phyloP scores from a whole-genome alignment of 768 basidiomycete genomes.

The Calocybe gangraenosa region DNA sequence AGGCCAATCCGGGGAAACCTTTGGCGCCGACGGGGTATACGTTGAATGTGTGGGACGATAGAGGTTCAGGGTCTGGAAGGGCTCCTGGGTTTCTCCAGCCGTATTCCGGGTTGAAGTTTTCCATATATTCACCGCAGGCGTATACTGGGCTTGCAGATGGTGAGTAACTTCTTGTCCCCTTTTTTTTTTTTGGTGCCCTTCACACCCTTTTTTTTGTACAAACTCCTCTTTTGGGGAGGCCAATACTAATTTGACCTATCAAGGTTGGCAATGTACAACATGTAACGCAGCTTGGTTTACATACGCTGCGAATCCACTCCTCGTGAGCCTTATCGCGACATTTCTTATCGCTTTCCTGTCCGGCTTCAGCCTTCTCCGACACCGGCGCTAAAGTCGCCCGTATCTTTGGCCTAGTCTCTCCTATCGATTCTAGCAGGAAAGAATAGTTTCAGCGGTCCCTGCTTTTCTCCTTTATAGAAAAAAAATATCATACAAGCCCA shows the following conservation, averaged over 20 bases:
- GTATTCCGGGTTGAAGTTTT: slow-evolving; percentile 72
- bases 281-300: slow-evolving; percentile 39
- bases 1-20: slow-evolving; percentile 53
- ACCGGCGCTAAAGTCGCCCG: slow-evolving; percentile 8
- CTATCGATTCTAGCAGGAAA: background rate
- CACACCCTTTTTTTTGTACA: background rate
- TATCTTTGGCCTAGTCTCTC: background rate
- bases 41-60: slow-evolving; percentile 76
- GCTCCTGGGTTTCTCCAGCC: slow-evolving; percentile 63
- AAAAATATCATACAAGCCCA: too few relatives aligned
- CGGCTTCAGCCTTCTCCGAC: slow-evolving; percentile 55
- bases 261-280: slow-evolving; percentile 55
- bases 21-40: slow-evolving; percentile 77
- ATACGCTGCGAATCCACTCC: slow-evolving; percentile 45
- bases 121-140: slow-evolving; percentile 72
- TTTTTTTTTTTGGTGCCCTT: slow-evolving; percentile 26
- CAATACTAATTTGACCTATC: background rate
- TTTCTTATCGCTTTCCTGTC: slow-evolving; percentile 63
- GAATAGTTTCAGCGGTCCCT: background rate
- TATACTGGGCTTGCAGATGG: slow-evolving; percentile 65
- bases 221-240: background rate
- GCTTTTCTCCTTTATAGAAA: too few relatives aligned
- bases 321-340: slow-evolving; percentile 50
- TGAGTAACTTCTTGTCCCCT: slow-evolving; percentile 18
- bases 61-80: slow-evolving; percentile 60